Evolutionary conservation across 495 filamentous ascomycete genomes (phyloP).

Genomic region (Hypomontagnella submonticulosa): DNA sequence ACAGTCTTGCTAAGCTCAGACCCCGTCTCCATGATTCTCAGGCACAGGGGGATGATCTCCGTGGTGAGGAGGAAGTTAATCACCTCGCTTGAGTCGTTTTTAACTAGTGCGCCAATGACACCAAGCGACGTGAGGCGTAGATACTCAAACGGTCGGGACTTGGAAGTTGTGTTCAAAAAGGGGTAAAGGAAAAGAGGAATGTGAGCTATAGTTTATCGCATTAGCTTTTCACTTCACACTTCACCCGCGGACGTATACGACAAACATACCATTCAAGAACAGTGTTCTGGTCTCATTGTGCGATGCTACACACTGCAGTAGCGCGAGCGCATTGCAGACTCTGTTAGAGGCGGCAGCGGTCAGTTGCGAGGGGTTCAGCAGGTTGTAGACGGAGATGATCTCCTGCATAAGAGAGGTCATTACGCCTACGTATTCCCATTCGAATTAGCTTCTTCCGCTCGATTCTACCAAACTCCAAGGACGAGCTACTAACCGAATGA

Average conservation of each 20-base stretch:
- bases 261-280: constrained; percentile 83
- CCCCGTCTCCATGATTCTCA: constrained; percentile 99
- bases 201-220: constrained; percentile 73
- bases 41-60: constrained; percentile 97
- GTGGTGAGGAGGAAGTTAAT: constrained; percentile 99
- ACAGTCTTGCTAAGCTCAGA: constrained; percentile 99
- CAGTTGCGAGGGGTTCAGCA: constrained; percentile 95
- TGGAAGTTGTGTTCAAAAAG: constrained; percentile 98
- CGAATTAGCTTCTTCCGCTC: constrained; percentile 24
- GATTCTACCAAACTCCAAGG: neutral
- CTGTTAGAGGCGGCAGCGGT: constrained; percentile 96
- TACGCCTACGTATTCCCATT: constrained; percentile 70
- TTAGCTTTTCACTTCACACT: constrained; percentile 14
- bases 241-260: neutral
- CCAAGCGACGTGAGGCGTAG: constrained; percentile 97
- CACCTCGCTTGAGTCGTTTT: constrained; percentile 98
- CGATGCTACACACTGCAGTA: constrained; percentile 96
- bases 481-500: constrained; percentile 81
- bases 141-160: constrained; percentile 98
- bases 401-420: constrained; percentile 98
- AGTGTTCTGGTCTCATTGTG: constrained; percentile 95
- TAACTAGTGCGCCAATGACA: constrained; percentile 96
- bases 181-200: constrained; percentile 98
- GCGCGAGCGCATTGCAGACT: constrained; percentile 96
- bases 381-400: constrained; percentile 97